Conservation (phyloP, 805 yeast genomes). For the Myxozyma lipomycoides region DNA sequence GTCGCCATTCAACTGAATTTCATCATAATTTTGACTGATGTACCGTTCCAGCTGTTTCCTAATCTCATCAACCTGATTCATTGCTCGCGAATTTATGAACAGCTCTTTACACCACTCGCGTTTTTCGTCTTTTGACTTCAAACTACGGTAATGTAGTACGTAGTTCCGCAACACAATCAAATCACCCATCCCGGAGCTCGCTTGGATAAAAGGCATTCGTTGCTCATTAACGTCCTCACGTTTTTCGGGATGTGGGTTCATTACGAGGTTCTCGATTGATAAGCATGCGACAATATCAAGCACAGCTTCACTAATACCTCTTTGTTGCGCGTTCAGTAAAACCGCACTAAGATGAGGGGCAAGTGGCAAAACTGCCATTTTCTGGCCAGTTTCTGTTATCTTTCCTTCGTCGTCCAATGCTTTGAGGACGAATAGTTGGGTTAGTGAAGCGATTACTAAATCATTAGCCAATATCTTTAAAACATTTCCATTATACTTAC, state of each 20-base stretch:
- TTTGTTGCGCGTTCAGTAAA: conserved; percentile 61
- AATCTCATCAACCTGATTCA: conserved; percentile 65
- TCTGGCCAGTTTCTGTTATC: conserved; percentile 72
- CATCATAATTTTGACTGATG: conserved; percentile 30
- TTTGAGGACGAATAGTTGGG: conserved; percentile 68
- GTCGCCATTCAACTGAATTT: conserved; percentile 34
- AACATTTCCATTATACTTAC: conserved; percentile 6
- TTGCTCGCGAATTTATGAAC: conserved; percentile 71
- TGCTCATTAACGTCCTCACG: conserved; percentile 81
- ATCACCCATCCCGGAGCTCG: conserved; percentile 76
- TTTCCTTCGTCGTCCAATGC: conserved; percentile 76
- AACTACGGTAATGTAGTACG: conserved; percentile 51
- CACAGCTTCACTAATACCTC: conserved; percentile 50
- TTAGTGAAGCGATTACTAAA: conserved; percentile 60
- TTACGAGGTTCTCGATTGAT: conserved; percentile 81
- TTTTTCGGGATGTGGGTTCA: conserved; percentile 73
- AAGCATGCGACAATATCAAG: conserved; percentile 89
- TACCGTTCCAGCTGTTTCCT: conserved; percentile 62
- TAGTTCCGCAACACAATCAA: conserved; percentile 76
- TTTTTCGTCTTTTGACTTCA: conserved; percentile 51
- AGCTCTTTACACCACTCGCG: conserved; percentile 81
- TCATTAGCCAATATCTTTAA: not conserved
- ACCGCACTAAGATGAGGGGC: conserved; percentile 92
- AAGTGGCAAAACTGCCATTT: conserved; percentile 85
- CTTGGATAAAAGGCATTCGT: conserved; percentile 65